Conservation (phyloP, 331 rosid genomes). For the Quercus lobata region DNA sequence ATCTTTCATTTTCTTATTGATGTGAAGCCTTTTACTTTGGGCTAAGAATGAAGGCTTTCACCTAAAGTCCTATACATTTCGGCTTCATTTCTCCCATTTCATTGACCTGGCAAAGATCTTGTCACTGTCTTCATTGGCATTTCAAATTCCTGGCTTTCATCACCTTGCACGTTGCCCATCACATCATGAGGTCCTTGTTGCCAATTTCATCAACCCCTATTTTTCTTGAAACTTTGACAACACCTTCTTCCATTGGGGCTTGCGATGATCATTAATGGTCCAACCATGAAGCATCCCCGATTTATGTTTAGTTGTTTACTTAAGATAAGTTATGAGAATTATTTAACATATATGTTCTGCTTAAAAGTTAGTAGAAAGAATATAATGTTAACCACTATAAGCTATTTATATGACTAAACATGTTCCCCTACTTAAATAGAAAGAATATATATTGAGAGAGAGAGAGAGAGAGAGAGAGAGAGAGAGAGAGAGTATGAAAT, state of each 20-base stretch:
- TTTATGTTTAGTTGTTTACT: too few relatives aligned
- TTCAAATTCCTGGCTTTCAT: conserved; percentile 36
- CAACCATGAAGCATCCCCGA: too few relatives aligned
- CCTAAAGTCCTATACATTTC: background rate
- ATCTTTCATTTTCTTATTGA: conserved; percentile 19
- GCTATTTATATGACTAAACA: too few relatives aligned
- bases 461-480: too few relatives aligned
- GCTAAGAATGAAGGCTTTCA: conserved; percentile 25
- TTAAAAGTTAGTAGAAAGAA: too few relatives aligned
- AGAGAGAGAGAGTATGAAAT: too few relatives aligned
- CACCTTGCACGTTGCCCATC: conserved; percentile 24
- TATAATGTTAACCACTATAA: too few relatives aligned
- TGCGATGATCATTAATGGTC: background rate
- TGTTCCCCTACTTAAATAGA: too few relatives aligned
- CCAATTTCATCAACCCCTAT: conserved; percentile 4
- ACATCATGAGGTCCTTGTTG: conserved; percentile 21
- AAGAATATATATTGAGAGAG: too few relatives aligned
- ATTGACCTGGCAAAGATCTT: conserved; percentile 33
- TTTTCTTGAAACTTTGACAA: conserved; percentile 8
- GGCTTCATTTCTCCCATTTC: conserved; percentile 16
- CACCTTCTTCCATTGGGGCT: conserved; percentile 1
- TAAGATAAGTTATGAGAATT: too few relatives aligned
- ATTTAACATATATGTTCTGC: too few relatives aligned
- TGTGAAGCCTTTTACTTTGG: conserved; percentile 55
- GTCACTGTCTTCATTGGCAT: conserved; percentile 40